A percentile compares a stretch with the other conserved stretches of the same genome.
Conservation (phyloP, 2,329 filamentous ascomycete species). For the Microsporum audouinii region DNA sequence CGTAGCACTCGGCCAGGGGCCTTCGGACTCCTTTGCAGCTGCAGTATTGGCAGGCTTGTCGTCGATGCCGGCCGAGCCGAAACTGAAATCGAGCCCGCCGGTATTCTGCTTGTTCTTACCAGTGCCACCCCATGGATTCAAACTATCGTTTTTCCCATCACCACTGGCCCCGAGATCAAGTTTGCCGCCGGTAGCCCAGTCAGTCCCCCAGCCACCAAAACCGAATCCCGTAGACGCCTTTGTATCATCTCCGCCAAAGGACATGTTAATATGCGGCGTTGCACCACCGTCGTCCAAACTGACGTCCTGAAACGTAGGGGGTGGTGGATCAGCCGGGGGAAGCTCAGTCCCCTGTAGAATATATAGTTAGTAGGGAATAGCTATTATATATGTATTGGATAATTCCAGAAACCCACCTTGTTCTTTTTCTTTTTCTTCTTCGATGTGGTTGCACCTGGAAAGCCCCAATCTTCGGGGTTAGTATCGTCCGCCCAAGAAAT, state of each 20-base stretch:
- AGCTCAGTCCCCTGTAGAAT: conserved; percentile 16
- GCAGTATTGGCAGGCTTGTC: background rate
- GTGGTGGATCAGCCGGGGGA: conserved; percentile 26
- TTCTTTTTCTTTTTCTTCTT: conserved; percentile 48
- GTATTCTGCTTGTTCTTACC: conserved; percentile 23
- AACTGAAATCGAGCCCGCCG: background rate
- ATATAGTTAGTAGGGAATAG: background rate
- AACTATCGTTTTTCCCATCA: background rate
- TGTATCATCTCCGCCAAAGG: conserved; percentile 39
- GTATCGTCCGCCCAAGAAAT: conserved; percentile 38
- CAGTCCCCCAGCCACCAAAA: conserved; percentile 51
- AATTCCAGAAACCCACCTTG: conserved; percentile 10
- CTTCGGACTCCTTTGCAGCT: background rate
- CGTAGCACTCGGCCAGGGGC: background rate
- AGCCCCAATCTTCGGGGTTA: conserved; percentile 38
- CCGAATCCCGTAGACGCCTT: conserved; percentile 37
- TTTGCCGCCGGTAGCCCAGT: conserved; percentile 41
- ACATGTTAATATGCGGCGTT: conserved; percentile 47
- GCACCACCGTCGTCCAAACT: conserved; percentile 46
- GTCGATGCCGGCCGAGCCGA: background rate
- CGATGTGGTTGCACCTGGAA: conserved; percentile 36
- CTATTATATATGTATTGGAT: background rate
- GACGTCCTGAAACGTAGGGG: conserved; percentile 56
- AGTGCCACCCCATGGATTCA: conserved; percentile 27
- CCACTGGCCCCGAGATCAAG: background rate